Base-by-base conservation (phyloP, 352 stramenopile genomes). In the Phytophthora agathidicida region DNA sequence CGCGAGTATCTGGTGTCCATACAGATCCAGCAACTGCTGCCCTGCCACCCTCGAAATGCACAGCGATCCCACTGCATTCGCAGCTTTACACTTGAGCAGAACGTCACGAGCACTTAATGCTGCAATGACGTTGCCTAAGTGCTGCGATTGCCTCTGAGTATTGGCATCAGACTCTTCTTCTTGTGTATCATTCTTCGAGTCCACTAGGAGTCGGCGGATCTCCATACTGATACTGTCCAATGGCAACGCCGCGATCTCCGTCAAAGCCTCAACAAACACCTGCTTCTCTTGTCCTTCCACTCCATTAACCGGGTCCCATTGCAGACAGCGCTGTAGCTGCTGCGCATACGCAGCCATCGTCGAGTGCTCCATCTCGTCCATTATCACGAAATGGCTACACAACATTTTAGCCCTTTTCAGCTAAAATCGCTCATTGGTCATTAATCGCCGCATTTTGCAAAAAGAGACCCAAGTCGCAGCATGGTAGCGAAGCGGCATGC, bases 61-160 rank as follows among this genome's bases (percentile, higher is more conserved):
- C 33, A 93, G 56, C 30, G 83, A 86, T 2, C 83, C 83, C 13
- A 93, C 68, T 3, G 83, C 80, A 41, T 84, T 93, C 9, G 83
- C 83, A 5, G 80, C 83, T 49, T 93, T 93, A 64, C 83, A 93
- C 47, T 93, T 93, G 16, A 93, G 68, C 42, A 80, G 73, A 45
- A 93, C 79, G 45, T 93, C 83, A 14, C 83, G 81, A 23, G 69
- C 70, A 43, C 45, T 60, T 23, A 93, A 49, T 9, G 81, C 81
- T 5, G 53, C 53, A 22, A 87, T 66, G 7, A 91, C 28, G 30
- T 80, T 71, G 37, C 30, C 22, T n/a, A 86, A 30, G 30, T 76
- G 58, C 24, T 76, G 58, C 24, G 71, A 17, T 6, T 49, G 30
- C 20, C 46, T 22, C 31, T 3, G n/a, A 30, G 32, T n/a, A 22